Evolutionary conservation across 306 rosid species (phyloP).

Genomic region (Leucaena leucocephala): DNA sequence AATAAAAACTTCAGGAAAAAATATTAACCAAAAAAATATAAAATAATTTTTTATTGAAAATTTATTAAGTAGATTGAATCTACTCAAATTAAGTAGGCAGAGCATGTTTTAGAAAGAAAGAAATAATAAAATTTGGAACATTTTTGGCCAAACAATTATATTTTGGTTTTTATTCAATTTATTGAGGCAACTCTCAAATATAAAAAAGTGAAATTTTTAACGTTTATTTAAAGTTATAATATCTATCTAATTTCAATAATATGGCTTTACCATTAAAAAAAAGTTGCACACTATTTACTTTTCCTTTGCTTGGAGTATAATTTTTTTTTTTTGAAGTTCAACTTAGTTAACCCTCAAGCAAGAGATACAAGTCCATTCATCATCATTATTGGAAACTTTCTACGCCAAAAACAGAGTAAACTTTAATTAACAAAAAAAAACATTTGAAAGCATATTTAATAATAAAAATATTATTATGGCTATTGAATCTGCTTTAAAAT

Average conservation of each 20-base stretch:
- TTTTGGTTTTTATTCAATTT: neutral
- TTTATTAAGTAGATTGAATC: neutral
- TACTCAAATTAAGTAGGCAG: neutral
- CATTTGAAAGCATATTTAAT: neutral
- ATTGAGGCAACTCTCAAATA: neutral
- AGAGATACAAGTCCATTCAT: conserved; percentile 32
- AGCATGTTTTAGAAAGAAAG: neutral
- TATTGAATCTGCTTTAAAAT: neutral
- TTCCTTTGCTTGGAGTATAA: conserved; percentile 45
- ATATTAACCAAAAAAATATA: neutral
- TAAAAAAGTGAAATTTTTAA: neutral
- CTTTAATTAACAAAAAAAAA: neutral
- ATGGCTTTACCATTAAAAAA: neutral
- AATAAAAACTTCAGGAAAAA: neutral
- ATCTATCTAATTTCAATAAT: neutral
- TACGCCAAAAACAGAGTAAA: conserved; percentile 28
- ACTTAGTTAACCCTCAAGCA: conserved; percentile 34
- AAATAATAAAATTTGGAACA: neutral
- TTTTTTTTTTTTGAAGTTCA: conserved; percentile 25
- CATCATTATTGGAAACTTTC: conserved; percentile 39
- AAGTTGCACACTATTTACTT: neutral
- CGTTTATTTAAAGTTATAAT: neutral
- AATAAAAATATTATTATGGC: neutral
- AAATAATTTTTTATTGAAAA: neutral
- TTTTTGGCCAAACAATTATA: neutral